Base-by-base conservation (phyloP, 129 eudicot genomes). In the Solidago caesia region DNA sequence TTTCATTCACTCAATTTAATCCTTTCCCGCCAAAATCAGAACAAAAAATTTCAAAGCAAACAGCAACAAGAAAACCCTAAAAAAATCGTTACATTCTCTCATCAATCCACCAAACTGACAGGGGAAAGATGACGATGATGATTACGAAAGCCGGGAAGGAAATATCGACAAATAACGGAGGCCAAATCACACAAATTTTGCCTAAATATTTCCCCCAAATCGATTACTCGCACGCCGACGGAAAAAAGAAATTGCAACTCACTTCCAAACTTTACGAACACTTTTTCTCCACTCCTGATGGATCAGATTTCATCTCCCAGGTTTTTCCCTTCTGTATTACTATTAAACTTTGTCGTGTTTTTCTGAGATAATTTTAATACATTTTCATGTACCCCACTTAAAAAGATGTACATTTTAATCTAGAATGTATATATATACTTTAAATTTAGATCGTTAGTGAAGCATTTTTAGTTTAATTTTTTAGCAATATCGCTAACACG, bases 271-370 rank as follows among this genome's bases (percentile, higher is more conserved):
- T 94, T 26, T 25, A 55, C n/a, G 81, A 63, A 68, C 68, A 70
- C 13, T 88, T 94, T 87, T 90, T 90, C 81, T 73, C 85, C 7
- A 62, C 82, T 71, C 80, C 84, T 25, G 64, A 71, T 0, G 92
- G 86, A 11, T 64, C 84, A 68, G 68, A 80, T 9, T 61, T 90
- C 61, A 70, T 88, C 79, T 81, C 87, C 12, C 96, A 94, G 96
- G 98, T 90, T 33, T 39, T 16, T 44, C 33, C 21, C 21, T 21
- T 21, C 21, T 21, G 0, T 21, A 21, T 21, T 21, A 21, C 21
- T 21, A 21, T 21, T 21, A 21, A 21, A 21, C 21, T 21, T 21
- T 21, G 21, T 21, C 21, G 21, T 21, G 21, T 21, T 21, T 21
- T 21, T 21, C 21, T 33, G 39, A 33, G 39, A 33, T 33, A 33